Percentiles rank a stretch among this genome's conserved stretches.
Conservation (phyloP, 2,329 filamentous ascomycete species). For the Pseudocercospora vitis region DNA sequence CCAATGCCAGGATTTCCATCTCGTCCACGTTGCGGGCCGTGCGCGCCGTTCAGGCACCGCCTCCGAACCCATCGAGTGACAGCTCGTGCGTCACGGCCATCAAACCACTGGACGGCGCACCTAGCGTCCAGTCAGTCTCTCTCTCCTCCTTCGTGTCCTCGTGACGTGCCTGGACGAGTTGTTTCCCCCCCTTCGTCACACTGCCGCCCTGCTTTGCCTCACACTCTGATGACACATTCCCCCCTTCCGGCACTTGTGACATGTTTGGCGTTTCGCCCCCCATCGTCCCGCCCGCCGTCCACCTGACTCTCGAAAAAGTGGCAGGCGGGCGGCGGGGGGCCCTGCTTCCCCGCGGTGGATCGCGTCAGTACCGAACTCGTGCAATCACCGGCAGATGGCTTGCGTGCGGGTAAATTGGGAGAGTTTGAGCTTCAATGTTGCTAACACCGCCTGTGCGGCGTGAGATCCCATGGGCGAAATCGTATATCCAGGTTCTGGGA, state of each 20-base stretch:
- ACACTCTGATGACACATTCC: not conserved
- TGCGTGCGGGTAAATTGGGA: not conserved
- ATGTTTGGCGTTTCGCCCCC: too few species aligned
- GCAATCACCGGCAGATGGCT: constrained; percentile 1
- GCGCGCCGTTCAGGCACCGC: constrained; percentile 2
- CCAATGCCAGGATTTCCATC: not conserved
- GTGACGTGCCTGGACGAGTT: not conserved
- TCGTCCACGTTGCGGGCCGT: constrained; percentile 1
- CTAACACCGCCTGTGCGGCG: constrained; percentile 2
- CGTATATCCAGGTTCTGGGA: not conserved
- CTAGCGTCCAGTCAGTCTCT: too few species aligned
- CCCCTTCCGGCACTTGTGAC: too few species aligned
- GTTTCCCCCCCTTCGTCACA: too few species aligned
- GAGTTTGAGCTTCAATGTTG: constrained; percentile 6
- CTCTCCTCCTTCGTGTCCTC: not conserved
- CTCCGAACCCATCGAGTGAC: not conserved
- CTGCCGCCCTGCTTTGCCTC: not conserved
- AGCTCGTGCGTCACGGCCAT: not conserved
- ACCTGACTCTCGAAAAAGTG: not conserved
- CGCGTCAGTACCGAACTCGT: not conserved
- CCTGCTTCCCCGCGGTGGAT: not conserved
- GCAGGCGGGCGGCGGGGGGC: not conserved
- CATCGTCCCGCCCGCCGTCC: too few species aligned
- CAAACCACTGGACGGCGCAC: not conserved
- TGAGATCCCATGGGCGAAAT: not conserved